Conservation (phyloP, 208 protist genomes). For the Trypanosoma cruzi region DNA sequence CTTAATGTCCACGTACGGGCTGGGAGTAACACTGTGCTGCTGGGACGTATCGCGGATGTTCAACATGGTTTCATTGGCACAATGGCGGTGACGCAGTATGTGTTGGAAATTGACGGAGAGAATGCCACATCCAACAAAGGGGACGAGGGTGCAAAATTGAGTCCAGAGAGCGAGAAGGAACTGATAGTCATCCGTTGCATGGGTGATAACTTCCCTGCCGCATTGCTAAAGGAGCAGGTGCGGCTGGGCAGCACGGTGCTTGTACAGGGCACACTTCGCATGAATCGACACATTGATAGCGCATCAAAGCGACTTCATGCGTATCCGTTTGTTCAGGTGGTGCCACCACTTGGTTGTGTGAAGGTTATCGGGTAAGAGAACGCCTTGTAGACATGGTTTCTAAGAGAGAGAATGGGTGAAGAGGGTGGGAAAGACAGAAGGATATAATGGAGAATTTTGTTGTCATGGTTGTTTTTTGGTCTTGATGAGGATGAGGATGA, state of each 20-base stretch:
- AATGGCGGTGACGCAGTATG: conserved; percentile 61
- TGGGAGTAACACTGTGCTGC: conserved; percentile 54
- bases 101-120: conserved; percentile 39
- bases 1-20: conserved; percentile 62
- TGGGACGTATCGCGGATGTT: conserved; percentile 68
- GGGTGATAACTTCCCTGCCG: conserved; percentile 44
- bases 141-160: not conserved
- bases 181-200: conserved; percentile 78
- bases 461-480: conserved; percentile 11
- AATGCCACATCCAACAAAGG: not conserved
- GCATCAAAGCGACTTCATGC: conserved; percentile 66
- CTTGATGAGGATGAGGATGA: too few relatives aligned
- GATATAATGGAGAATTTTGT: conserved; percentile 4
- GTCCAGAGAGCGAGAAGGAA: conserved; percentile 43
- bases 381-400: not conserved
- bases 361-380: conserved; percentile 36
- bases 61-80: conserved; percentile 69
- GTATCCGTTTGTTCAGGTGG: conserved; percentile 83
- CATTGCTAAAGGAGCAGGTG: conserved; percentile 51
- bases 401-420: not conserved
- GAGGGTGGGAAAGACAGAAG: conserved; percentile 7
- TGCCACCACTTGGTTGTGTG: conserved; percentile 65
- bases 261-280: conserved; percentile 62
- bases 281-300: conserved; percentile 77
- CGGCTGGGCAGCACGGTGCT: conserved; percentile 48